Evolutionary conservation across 139 green algal species (phyloP), one percentile per base, ranked within the genome.

Genomic region (Nannochloris sp.): DNA sequence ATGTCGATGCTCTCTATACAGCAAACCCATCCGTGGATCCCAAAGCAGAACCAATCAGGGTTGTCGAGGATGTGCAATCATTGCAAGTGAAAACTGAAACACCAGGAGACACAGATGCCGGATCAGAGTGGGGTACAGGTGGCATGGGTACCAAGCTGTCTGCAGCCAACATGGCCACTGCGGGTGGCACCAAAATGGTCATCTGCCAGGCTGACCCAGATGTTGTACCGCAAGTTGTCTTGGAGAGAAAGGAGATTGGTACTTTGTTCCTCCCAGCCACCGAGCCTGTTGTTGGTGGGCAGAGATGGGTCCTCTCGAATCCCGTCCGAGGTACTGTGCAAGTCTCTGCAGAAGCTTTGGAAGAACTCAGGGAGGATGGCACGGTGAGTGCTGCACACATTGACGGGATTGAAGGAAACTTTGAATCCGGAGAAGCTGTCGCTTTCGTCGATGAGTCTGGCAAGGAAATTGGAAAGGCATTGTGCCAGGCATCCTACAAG

Each of bases 101-200:
- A 11, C 34, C 34, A 40, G 34, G 34, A 40, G 34, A 40, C 34
- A 40, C 34, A 12, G 34, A 40, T 3, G 48, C 5, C 0, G 31
- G 87, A 46, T 91, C 82, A 14, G 73, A 91, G 75, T 96, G 86
- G 81, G 90, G 90, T 56, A 96, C 90, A 1, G 90, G 90, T 4
- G 90, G 90, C 49, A 97, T 97, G 90, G 81, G 78, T 25, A 97
- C 90, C 44, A 97, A 97, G 80, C 81, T 97, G 15, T 95, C 90
- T 7, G 90, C 90, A 9, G 90, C 88, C 6, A 79, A 86, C 54
- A 90, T 97, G 53, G 90, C 88, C 23, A 88, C 81, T 6, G 87
- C 90, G 1, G 90, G 87, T 0, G 90, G 90, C 25, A 88, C 76
- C 68, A 81, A 78, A 48, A 89, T 87, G 69, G 85, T 84, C 19